These are phyloP conservation scores for Populus trichocarpa DNA, from an alignment of 441 rosid genomes.

Conservation along the genomic window DNA sequence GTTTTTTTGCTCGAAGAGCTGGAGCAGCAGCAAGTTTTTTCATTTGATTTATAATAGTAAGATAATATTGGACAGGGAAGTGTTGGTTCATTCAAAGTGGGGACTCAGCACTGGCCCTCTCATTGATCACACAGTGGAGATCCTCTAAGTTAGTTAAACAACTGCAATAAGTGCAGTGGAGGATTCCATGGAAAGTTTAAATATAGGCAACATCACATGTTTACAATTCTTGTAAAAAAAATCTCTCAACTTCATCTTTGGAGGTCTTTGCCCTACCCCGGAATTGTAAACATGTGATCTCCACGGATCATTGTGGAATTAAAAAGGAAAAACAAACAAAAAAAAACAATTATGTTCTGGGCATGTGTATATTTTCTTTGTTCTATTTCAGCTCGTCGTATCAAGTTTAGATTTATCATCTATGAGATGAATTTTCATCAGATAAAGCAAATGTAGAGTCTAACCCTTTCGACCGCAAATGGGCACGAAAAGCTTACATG, in stretches of 20 bases:
- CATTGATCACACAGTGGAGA: constrained; percentile 24
- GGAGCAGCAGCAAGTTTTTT: constrained; percentile 29
- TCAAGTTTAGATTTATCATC: background rate
- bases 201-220: constrained; percentile 6
- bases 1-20: constrained; percentile 64
- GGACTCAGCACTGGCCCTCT: constrained; percentile 52
- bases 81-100: constrained; percentile 95
- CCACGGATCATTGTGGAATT: constrained; percentile 29
- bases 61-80: constrained; percentile 26
- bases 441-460: too few species aligned
- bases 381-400: background rate
- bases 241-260: constrained; percentile 13
- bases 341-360: too few species aligned
- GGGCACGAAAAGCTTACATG: background rate
- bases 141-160: constrained; percentile 27
- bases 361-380: too few species aligned
- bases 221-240: background rate
- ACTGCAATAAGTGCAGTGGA: constrained; percentile 54
- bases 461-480: too few species aligned
- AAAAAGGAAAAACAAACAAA: background rate
- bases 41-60: constrained; percentile 20
- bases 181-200: constrained; percentile 35
- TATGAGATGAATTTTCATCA: too few species aligned
- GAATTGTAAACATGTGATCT: constrained; percentile 56
- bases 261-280: constrained; percentile 42